Conservation (phyloP, 129 eudicot species). For the Flaveria robusta region DNA sequence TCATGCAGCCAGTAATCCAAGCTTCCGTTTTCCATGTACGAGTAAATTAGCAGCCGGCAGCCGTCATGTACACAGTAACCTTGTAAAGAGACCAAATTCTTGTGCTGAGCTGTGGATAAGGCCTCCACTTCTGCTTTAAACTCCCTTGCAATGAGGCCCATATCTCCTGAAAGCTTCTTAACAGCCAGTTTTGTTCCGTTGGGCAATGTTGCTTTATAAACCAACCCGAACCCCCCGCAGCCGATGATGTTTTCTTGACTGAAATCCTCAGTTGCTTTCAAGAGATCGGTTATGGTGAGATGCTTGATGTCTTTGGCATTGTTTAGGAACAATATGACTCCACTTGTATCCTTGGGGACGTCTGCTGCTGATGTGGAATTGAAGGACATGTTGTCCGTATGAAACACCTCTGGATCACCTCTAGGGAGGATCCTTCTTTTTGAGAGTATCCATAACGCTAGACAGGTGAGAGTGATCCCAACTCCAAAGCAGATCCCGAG, state of each 20-base stretch:
- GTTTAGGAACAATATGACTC: conserved; percentile 11
- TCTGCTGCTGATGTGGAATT: not conserved
- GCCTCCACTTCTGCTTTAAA: conserved; percentile 71
- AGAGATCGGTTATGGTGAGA: conserved; percentile 48
- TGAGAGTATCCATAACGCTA: conserved; percentile 10
- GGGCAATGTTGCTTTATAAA: conserved; percentile 63
- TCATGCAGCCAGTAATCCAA: conserved; percentile 86
- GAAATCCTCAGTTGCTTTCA: conserved; percentile 81
- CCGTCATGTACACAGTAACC: conserved; percentile 84
- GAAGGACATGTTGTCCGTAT: conserved; percentile 1
- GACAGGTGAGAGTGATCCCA: conserved; percentile 10
- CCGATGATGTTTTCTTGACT: conserved; percentile 73
- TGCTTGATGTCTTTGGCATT: conserved; percentile 16
- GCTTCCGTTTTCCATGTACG: conserved; percentile 82
- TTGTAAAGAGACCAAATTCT: conserved; percentile 72
- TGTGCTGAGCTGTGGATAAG: conserved; percentile 70
- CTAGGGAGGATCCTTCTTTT: conserved; percentile 15
- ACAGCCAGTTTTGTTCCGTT: conserved; percentile 21
- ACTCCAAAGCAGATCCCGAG: conserved; percentile 12
- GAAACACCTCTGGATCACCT: not conserved
- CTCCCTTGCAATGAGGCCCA: conserved; percentile 13
- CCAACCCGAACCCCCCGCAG: conserved; percentile 82
- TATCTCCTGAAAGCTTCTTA: conserved; percentile 15
- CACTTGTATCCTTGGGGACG: conserved; percentile 14
- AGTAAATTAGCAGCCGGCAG: conserved; percentile 56